A percentile compares a stretch with the other conserved stretches of the same genome.
phyloP scores from a whole-genome alignment of 129 eudicot genomes.

The Lactuca sativa region DNA sequence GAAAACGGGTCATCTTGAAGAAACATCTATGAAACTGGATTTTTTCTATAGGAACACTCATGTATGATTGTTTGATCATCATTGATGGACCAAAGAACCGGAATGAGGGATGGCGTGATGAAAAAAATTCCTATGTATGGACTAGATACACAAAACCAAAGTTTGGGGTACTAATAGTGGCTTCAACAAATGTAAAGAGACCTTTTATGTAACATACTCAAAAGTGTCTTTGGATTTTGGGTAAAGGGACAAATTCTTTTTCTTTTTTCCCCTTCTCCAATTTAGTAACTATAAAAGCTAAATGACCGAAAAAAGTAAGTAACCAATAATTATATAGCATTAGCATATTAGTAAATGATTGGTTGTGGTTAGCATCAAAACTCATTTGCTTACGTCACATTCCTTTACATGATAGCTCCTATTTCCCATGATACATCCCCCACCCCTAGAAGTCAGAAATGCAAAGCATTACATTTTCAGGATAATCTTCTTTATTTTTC shows the following conservation, averaged over 20 bases:
- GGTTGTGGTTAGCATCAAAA: slow-evolving; percentile 18
- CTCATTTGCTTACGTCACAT: slow-evolving; percentile 23
- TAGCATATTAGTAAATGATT: slow-evolving; percentile 13
- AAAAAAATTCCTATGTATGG: neutral
- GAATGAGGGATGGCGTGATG: neutral
- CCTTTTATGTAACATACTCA: slow-evolving; percentile 10
- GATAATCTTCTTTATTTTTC: slow-evolving; percentile 24
- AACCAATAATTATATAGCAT: slow-evolving; percentile 21
- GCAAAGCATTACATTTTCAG: slow-evolving; percentile 20
- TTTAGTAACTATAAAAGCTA: slow-evolving; percentile 7
- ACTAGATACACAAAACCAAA: slow-evolving; percentile 2
- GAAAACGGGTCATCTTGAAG: too few species aligned
- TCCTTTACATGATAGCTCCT: slow-evolving; percentile 19
- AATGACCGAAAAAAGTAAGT: slow-evolving; percentile 14
- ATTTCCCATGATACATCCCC: slow-evolving; percentile 13
- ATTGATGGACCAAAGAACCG: neutral
- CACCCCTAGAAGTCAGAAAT: neutral
- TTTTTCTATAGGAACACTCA: too few species aligned
- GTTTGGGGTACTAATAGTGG: slow-evolving; percentile 1
- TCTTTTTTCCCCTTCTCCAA: slow-evolving; percentile 16
- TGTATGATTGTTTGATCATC: neutral
- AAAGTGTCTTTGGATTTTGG: slow-evolving; percentile 23
- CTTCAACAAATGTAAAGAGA: slow-evolving; percentile 9
- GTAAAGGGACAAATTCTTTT: slow-evolving; percentile 12
- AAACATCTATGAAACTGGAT: too few species aligned